A percentile compares a stretch with the other conserved stretches of the same genome.
phyloP scores from a whole-genome alignment of 176 grass and related monocot species.

The Ensete ventricosum region DNA sequence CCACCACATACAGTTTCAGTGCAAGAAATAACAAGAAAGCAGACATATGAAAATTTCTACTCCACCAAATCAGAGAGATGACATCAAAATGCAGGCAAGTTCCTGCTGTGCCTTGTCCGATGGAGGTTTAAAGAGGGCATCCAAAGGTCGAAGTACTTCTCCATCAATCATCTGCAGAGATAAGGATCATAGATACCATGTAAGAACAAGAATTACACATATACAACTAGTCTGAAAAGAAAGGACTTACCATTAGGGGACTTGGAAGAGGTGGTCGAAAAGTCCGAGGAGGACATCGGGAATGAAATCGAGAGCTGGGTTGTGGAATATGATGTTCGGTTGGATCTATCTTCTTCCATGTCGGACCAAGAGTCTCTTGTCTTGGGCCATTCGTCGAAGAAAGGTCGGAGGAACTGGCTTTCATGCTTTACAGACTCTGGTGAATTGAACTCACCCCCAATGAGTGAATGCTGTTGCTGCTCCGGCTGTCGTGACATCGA shows the following conservation, averaged over 20 bases:
- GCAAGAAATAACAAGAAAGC: neutral
- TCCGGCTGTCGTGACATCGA: conserved; percentile 8
- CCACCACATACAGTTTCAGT: too few relatives aligned
- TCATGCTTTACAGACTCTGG: conserved; percentile 56
- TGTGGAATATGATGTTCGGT: conserved; percentile 1
- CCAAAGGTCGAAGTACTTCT: neutral
- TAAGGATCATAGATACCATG: neutral
- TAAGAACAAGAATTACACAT: neutral
- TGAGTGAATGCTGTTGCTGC: conserved; percentile 6
- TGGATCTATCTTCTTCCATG: conserved; percentile 17
- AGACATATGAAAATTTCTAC: neutral
- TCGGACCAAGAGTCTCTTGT: conserved; percentile 18
- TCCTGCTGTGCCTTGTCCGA: too few relatives aligned
- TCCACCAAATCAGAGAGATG: neutral
- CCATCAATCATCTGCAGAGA: neutral
- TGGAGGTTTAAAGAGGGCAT: too few relatives aligned
- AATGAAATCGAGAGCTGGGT: conserved; percentile 21
- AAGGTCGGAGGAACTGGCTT: conserved; percentile 21
- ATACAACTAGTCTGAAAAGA: neutral
- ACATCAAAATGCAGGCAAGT: too few relatives aligned
- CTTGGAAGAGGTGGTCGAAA: conserved; percentile 16
- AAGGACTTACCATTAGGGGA: conserved; percentile 7
- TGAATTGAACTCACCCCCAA: conserved; percentile 24
- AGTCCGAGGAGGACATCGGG: conserved; percentile 12
- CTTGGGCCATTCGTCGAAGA: conserved; percentile 21